A percentile compares a stretch with the other conserved stretches of the same genome.
Evolutionary conservation across 306 rosid species (phyloP).

Genomic region (Pachyrhizus erosus): DNA sequence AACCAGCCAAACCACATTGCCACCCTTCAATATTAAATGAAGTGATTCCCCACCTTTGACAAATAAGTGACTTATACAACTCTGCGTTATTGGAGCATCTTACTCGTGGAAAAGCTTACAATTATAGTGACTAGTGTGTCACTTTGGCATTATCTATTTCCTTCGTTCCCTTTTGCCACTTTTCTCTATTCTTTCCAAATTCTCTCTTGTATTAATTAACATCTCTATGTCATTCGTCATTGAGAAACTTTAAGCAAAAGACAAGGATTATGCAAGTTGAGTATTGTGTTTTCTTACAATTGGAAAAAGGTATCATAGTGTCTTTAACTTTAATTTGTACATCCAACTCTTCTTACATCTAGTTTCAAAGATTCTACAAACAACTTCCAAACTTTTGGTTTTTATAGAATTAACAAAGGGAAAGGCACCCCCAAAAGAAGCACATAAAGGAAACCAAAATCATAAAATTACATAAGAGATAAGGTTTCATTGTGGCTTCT

Average conservation of each 20-base stretch:
- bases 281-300: neutral
- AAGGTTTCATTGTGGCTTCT: constrained; percentile 27
- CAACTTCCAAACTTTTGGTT: constrained; percentile 31
- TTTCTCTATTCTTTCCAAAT: constrained; percentile 24
- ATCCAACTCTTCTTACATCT: neutral
- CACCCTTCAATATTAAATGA: constrained; percentile 27
- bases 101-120: constrained; percentile 38
- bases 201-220: constrained; percentile 6
- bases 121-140: constrained; percentile 36
- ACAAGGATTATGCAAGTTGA: constrained; percentile 31
- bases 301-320: neutral
- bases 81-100: constrained; percentile 46
- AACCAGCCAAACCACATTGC: neutral
- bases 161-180: constrained; percentile 9
- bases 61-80: neutral
- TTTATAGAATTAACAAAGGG: constrained; percentile 33
- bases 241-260: constrained; percentile 37
- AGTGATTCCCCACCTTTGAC: constrained; percentile 30
- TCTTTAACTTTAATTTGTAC: constrained; percentile 26
- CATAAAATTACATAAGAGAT: constrained; percentile 36
- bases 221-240: constrained; percentile 15
- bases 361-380: constrained; percentile 7
- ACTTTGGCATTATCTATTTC: constrained; percentile 43
- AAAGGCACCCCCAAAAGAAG: constrained; percentile 13
- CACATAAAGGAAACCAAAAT: neutral